phyloP scores from a whole-genome alignment of 2,329 filamentous ascomycete species.

The Canariomyces notabilis region DNA sequence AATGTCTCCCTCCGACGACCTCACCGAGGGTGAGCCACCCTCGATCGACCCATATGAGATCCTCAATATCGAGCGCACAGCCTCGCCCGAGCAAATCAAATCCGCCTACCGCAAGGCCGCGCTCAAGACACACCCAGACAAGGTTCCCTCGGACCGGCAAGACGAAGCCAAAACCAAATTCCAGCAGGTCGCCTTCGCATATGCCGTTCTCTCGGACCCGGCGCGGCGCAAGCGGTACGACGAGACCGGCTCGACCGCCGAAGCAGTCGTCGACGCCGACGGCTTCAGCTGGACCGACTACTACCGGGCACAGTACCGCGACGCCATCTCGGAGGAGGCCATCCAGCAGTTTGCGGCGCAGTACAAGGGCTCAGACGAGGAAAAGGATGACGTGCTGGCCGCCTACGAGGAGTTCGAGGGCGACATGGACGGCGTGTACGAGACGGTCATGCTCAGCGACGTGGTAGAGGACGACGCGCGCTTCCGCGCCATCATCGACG shows the following conservation, averaged over 20 bases:
- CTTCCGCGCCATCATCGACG: constrained; percentile 74
- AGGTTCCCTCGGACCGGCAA: constrained; percentile 64
- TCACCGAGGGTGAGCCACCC: constrained; percentile 52
- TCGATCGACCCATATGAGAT: constrained; percentile 72
- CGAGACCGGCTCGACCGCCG: constrained; percentile 79
- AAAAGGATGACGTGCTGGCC: constrained; percentile 68
- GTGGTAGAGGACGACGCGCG: constrained; percentile 79
- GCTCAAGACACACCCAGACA: constrained; percentile 84
- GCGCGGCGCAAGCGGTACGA: constrained; percentile 82
- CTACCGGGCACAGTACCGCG: constrained; percentile 77
- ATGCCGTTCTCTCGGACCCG: constrained; percentile 84
- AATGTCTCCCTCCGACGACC: constrained; percentile 50
- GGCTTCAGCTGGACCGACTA: constrained; percentile 89
- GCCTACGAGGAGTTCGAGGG: constrained; percentile 72
- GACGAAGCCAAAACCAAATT: constrained; percentile 73
- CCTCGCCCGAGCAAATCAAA: constrained; percentile 76
- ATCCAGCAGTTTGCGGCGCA: constrained; percentile 70
- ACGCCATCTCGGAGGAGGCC: constrained; percentile 66
- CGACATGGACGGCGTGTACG: constrained; percentile 71
- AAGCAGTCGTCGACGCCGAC: constrained; percentile 69
- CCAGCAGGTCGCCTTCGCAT: constrained; percentile 88
- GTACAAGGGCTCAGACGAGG: constrained; percentile 85
- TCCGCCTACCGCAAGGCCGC: constrained; percentile 87
- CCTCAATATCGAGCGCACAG: constrained; percentile 64
- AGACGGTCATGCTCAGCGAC: constrained; percentile 80